These are phyloP conservation scores for Cystobasidium ongulense DNA, from an alignment of 768 basidiomycete species.

Conservation along the genomic window DNA sequence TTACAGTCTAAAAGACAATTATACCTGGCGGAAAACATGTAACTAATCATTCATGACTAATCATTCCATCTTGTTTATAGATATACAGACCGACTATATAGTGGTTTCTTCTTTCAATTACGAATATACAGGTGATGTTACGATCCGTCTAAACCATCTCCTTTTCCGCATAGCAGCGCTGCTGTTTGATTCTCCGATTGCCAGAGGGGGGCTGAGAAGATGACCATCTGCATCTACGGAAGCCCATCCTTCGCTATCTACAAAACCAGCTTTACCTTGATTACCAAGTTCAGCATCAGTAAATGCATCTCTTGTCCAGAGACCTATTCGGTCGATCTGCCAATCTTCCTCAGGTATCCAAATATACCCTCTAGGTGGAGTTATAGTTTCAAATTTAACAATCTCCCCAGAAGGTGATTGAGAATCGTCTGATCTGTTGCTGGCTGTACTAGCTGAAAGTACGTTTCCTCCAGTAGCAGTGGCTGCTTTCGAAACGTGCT, in stretches of 20 bases:
- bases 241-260: conserved; percentile 30
- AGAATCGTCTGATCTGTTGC: not conserved
- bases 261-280: not conserved
- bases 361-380: conserved; percentile 7
- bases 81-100: no score
- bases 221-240: conserved; percentile 7
- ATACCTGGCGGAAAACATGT: no score
- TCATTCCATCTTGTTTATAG: no score
- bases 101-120: not conserved
- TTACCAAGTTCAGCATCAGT: not conserved
- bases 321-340: conserved; percentile 13
- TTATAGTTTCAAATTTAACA: conserved; percentile 12
- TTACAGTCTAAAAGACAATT: no score
- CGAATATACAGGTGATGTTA: not conserved
- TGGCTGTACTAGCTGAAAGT: not conserved
- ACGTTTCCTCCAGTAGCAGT: not conserved
- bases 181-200: not conserved
- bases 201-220: not conserved
- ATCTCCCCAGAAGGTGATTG: not conserved
- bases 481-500: not conserved
- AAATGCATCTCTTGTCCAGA: not conserved
- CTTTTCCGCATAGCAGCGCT: conserved; percentile 10
- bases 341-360: conserved; percentile 15
- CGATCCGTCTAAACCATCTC: conserved; percentile 27
- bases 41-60: no score